phyloP scores from a whole-genome alignment of 768 basidiomycete species.

The Cyathus striatus region DNA sequence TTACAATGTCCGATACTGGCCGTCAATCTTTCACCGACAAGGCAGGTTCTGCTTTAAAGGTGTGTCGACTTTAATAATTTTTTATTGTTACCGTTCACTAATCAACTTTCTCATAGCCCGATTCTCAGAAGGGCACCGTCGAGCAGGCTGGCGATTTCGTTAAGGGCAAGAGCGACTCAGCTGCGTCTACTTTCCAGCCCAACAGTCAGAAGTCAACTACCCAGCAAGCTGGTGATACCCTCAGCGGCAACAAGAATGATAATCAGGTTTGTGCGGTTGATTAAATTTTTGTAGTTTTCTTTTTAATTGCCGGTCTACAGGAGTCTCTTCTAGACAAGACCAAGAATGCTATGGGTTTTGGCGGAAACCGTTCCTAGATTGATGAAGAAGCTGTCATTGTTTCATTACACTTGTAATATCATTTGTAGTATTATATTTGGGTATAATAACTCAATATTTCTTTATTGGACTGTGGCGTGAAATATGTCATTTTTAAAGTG shows the following conservation, averaged over 20 bases:
- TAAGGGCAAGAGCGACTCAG: slow-evolving; percentile 43
- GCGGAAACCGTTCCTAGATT: too few relatives aligned
- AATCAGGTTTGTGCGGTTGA: slow-evolving; percentile 24
- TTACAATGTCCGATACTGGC: slow-evolving; percentile 48
- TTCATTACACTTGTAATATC: too few relatives aligned
- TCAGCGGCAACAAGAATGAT: slow-evolving; percentile 44
- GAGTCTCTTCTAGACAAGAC: slow-evolving; percentile 44
- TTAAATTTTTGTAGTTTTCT: neutral
- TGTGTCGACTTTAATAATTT: slow-evolving; percentile 9
- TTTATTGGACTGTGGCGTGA: too few relatives aligned
- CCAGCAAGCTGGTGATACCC: slow-evolving; percentile 43
- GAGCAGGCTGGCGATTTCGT: slow-evolving; percentile 46
- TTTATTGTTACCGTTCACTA: too few relatives aligned
- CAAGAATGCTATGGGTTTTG: slow-evolving; percentile 47
- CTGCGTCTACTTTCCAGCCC: slow-evolving; percentile 44
- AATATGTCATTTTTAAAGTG: too few relatives aligned
- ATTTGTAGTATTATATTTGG: too few relatives aligned
- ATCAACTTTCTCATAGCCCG: slow-evolving; percentile 32
- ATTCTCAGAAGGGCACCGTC: slow-evolving; percentile 49
- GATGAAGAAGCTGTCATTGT: too few relatives aligned
- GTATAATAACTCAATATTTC: too few relatives aligned
- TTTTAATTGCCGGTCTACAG: slow-evolving; percentile 10
- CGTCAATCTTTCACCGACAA: slow-evolving; percentile 62
- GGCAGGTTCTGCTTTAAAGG: slow-evolving; percentile 45
- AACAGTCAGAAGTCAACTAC: slow-evolving; percentile 46